A percentile compares a stretch with the other conserved stretches of the same genome.
Evolutionary conservation across 2,329 filamentous ascomycete species (phyloP).

Genomic region (Thelonectria olida): DNA sequence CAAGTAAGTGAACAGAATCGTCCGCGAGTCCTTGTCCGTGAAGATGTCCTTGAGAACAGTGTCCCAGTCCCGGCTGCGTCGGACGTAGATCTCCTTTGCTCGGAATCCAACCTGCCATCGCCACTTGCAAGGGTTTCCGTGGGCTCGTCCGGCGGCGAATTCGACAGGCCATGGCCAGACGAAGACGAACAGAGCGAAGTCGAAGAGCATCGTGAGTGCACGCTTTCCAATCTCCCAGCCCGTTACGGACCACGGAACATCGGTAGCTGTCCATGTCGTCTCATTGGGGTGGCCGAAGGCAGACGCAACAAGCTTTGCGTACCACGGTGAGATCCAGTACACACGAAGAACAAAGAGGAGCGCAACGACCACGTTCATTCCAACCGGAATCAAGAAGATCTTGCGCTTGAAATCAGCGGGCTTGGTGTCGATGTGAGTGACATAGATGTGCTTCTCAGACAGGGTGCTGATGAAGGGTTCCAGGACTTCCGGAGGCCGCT

Average conservation of each 20-base stretch:
- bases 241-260: slow-evolving; percentile 66
- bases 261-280: slow-evolving; percentile 68
- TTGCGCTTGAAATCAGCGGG: slow-evolving; percentile 78
- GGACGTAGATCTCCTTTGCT: slow-evolving; percentile 82
- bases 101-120: slow-evolving; percentile 79
- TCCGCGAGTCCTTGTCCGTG: slow-evolving; percentile 59
- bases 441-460: slow-evolving; percentile 77
- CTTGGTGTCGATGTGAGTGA: slow-evolving; percentile 82
- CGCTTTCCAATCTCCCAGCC: slow-evolving; percentile 66
- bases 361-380: slow-evolving; percentile 77
- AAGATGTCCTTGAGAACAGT: slow-evolving; percentile 64
- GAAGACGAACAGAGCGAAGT: slow-evolving; percentile 75
- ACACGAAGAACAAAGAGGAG: slow-evolving; percentile 73
- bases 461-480: slow-evolving; percentile 73
- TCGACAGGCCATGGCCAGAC: slow-evolving; percentile 79
- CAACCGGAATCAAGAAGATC: slow-evolving; percentile 81
- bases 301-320: slow-evolving; percentile 72
- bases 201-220: slow-evolving; percentile 73
- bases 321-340: slow-evolving; percentile 75
- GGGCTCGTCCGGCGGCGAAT: slow-evolving; percentile 69
- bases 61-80: slow-evolving; percentile 80
- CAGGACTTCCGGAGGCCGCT: slow-evolving; percentile 69
- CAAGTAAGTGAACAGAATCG: slow-evolving; percentile 69
- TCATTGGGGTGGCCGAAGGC: slow-evolving; percentile 73
- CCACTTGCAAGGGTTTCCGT: slow-evolving; percentile 75